These are phyloP conservation scores for Sambucus nigra DNA, from an alignment of 129 eudicot genomes.

Conservation along the genomic window DNA sequence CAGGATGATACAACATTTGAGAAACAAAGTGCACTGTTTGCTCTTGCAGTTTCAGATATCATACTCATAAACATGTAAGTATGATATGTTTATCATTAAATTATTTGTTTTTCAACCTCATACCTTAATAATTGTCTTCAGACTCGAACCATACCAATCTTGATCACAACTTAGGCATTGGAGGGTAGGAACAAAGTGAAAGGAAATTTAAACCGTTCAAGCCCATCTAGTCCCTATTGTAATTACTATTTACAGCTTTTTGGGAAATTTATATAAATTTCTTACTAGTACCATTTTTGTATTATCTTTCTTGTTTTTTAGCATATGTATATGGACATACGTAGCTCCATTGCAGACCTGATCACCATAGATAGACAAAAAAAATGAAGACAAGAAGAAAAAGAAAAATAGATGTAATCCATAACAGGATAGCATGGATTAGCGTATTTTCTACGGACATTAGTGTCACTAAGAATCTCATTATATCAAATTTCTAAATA, in stretches of 20 bases:
- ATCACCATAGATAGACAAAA: too few relatives aligned
- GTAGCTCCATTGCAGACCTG: too few relatives aligned
- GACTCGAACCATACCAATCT: background rate
- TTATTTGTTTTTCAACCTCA: background rate
- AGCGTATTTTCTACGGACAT: too few relatives aligned
- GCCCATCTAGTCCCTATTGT: background rate
- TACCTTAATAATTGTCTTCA: background rate
- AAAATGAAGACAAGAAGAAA: too few relatives aligned
- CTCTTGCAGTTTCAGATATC: constrained; percentile 74
- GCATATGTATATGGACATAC: too few relatives aligned
- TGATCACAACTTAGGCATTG: background rate
- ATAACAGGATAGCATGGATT: too few relatives aligned
- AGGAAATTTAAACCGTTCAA: background rate
- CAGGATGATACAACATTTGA: constrained; percentile 83
- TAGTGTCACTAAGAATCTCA: too few relatives aligned
- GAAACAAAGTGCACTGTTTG: constrained; percentile 75
- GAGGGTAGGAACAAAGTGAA: background rate
- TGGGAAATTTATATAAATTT: too few relatives aligned
- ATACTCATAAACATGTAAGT: constrained; percentile 78
- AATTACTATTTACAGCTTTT: background rate
- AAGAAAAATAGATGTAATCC: too few relatives aligned
- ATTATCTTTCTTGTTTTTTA: too few relatives aligned
- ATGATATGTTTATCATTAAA: background rate
- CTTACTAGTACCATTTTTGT: too few relatives aligned
- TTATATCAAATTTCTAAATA: too few relatives aligned